Conservation (phyloP, 257 asterid species). For the Salvia rosmarinus region DNA sequence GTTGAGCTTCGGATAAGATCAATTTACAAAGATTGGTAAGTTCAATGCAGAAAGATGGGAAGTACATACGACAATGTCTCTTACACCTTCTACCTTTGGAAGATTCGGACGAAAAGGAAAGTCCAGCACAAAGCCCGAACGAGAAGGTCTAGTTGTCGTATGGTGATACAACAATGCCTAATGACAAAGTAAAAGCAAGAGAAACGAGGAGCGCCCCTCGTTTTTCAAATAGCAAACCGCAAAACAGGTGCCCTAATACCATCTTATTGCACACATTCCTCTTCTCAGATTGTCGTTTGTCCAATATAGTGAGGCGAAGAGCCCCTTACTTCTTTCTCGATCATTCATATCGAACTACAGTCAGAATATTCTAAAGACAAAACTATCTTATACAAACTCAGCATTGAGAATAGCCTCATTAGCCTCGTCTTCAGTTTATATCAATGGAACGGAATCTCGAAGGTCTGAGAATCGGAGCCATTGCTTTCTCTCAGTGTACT, state of each 20-base stretch:
- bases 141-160: background rate
- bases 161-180: background rate
- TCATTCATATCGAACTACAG: background rate
- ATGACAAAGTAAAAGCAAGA: background rate
- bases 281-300: background rate
- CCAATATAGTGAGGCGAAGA: background rate
- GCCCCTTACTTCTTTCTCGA: background rate
- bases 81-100: background rate
- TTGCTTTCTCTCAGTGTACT: constrained; percentile 44
- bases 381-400: constrained; percentile 6
- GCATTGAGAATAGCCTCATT: constrained; percentile 7
- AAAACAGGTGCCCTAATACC: background rate
- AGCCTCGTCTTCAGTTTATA: background rate
- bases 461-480: constrained; percentile 52
- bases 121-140: background rate
- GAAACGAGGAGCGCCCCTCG: background rate
- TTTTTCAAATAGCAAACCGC: background rate
- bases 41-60: background rate
- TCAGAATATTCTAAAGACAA: background rate
- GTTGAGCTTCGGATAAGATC: constrained; percentile 13
- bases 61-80: background rate
- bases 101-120: background rate
- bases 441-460: constrained; percentile 38
- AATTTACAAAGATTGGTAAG: background rate
- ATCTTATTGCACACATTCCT: background rate